Conservation (phyloP, 1,139 yeast species). For the Blastobotrys aristatus region DNA sequence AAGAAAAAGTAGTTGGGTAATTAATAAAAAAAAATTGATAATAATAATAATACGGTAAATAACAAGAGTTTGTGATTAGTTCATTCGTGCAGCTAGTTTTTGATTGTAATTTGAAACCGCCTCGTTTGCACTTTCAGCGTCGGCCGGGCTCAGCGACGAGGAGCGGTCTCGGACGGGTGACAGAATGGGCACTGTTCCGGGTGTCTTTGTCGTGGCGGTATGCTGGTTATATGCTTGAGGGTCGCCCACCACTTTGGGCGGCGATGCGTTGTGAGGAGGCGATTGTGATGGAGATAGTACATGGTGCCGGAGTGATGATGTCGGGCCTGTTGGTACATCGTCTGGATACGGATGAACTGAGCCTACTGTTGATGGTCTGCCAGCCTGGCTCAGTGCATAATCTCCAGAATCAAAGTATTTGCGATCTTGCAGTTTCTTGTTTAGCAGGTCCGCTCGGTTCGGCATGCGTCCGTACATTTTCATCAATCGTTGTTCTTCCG, state of each 20-base stretch:
- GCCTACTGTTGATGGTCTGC: constrained; percentile 28
- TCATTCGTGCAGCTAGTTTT: constrained; percentile 1
- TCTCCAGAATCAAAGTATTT: constrained; percentile 97
- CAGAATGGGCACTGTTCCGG: constrained; percentile 10
- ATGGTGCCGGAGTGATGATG: constrained; percentile 1
- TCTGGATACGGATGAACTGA: constrained; percentile 18
- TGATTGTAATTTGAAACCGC: constrained; percentile 2
- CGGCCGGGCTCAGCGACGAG: constrained; percentile 4
- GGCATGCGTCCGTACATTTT: constrained; percentile 87
- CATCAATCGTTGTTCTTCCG: constrained; percentile 45
- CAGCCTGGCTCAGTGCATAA: constrained; percentile 84
- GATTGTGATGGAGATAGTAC: not conserved
- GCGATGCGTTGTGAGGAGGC: not conserved
- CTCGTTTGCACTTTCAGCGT: constrained; percentile 9
- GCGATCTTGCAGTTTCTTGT: constrained; percentile 68
- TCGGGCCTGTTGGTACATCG: not conserved
- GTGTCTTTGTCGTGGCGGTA: constrained; percentile 6
- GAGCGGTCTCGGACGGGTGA: constrained; percentile 11
- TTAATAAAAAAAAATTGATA: not conserved
- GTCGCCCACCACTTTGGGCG: constrained; percentile 9
- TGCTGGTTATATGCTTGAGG: constrained; percentile 6
- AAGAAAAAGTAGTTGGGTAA: constrained; percentile 16
- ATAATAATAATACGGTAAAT: not conserved
- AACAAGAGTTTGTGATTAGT: not conserved
- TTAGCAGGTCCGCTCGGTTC: constrained; percentile 71